Base-by-base conservation (phyloP, 495 filamentous ascomycete genomes). In the Chaetomium tenue region DNA sequence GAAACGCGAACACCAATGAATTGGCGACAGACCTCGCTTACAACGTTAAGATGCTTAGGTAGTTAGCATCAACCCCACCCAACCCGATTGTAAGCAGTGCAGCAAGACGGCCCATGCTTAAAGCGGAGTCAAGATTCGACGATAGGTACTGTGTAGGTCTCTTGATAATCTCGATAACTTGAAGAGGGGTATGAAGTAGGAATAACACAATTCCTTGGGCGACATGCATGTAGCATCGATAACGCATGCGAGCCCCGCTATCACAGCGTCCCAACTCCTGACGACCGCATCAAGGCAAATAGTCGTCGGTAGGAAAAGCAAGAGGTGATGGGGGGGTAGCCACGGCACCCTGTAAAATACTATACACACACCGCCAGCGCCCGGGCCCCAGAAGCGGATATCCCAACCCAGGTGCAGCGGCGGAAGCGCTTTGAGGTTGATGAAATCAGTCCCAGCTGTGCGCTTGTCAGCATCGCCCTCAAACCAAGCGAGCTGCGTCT, bases 391-490 rank as follows among this genome's bases (percentile, higher is more conserved):
- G 18, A 18, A 28, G 16, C 1, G 18, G 20, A 7, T 15, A 48
- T 60, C 26, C 30, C 28, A 3, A 25, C 26, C 30, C 28, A 3
- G 40, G 51, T 4, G 18, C 51, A 13, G 40, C 26, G 5, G 40
- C 13, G 11, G 52, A 37, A 47, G 7, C 16, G 33, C 61, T 18
- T 18, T 5, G 12, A 6, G 33, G 33, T 37, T 4, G 46, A 22
- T 20, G 40, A 42, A 13, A 55, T 71, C 54, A 71, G 46, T 70
- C 70, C 70, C 67, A 69, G 63, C 67, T 71, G 52, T 22, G 46
- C 5, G 4, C 0, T 4, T 2, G 59, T 70, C 37, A 71, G 66
- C 44, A 33, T 26, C 18, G n/a, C 3, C 15, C 5, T 9, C 11
- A 44, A 50, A 15, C 3, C 2, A 26, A 5, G 3, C 13, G 0